Base-by-base conservation (phyloP, 768 basidiomycete species). In the Leucosporidium yakuticum region DNA sequence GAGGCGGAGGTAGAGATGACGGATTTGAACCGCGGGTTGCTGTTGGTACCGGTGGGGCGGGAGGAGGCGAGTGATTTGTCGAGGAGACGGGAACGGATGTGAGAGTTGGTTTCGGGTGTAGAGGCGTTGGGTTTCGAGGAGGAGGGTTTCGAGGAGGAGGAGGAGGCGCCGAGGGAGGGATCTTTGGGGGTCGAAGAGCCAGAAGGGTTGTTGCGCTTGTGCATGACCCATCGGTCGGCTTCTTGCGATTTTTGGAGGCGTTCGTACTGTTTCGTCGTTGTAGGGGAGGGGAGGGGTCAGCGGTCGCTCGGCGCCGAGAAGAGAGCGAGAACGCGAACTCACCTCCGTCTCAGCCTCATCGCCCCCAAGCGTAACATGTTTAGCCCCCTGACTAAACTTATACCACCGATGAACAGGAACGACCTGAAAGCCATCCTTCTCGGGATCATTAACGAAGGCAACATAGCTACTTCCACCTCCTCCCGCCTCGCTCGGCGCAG, bases 401-500 rank as follows among this genome's bases (percentile, higher is more conserved):
- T 93, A 94, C 89, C 89, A 93, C 54, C 91, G 83, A 77, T 90
- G 85, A 8, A 89, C 86, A 20, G 90, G 88, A 17, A 94, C 87
- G 78, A 93, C 91, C 76, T 89, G 87, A 83, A 94, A 93, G 49
- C 87, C 83, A 66, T 90, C 86, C 74, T 86, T 86, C 55, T 65
- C 62, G 55, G 67, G 68, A 60, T 68, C 65, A 17, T 69, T 55
- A 4, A 73, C 71, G 60, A 73, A 69, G 21, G 71, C 71, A 62
- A 73, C 71, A 50, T 73, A 73, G 9, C 50, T 62, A 50, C 65
- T 67, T 5, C 71, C 71, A 19, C 68, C 69, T 2, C 65, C 68
- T 17, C 71, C 71, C 1, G 68, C 60, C 12, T 67, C 68, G 55
- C 48, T 59, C 53, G 64, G 48, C 4, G 55, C 32, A 1, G 71